phyloP scores from a whole-genome alignment of 495 filamentous ascomycete species.

The Xylaria telfairii region DNA sequence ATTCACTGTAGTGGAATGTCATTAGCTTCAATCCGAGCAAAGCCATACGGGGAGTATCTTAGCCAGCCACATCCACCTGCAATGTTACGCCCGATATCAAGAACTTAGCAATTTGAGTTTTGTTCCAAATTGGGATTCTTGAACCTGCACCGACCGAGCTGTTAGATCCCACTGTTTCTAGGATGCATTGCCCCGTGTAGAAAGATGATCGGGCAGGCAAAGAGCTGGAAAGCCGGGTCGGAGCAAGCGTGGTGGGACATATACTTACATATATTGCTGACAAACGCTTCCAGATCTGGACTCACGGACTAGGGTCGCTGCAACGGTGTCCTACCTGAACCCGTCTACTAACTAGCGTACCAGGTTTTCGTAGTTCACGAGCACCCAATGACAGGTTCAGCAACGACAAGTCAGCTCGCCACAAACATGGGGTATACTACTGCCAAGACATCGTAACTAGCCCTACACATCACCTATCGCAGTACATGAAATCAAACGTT shows the following conservation, averaged over 20 bases:
- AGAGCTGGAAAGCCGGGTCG: neutral
- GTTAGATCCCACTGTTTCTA: neutral
- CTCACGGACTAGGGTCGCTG: neutral
- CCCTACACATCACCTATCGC: neutral
- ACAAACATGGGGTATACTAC: conserved; percentile 3
- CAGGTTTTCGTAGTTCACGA: neutral
- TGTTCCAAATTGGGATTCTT: neutral
- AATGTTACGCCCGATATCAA: conserved; percentile 1
- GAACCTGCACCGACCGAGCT: neutral
- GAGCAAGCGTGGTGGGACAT: neutral
- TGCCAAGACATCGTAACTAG: neutral
- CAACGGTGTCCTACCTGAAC: neutral
- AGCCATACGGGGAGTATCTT: neutral
- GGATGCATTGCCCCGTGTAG: neutral
- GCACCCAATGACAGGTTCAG: conserved; percentile 2
- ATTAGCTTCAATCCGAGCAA: neutral
- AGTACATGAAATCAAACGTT: neutral
- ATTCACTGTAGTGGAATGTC: neutral
- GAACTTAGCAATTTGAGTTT: neutral
- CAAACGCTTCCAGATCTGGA: conserved; percentile 3
- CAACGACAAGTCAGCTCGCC: neutral
- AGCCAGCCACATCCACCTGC: neutral
- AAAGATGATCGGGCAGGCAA: neutral
- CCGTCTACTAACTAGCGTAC: neutral
- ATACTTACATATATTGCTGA: conserved; percentile 6